These are phyloP conservation scores for Diaporthe amygdali DNA, from an alignment of 2,329 filamentous ascomycete genomes.

Conservation along the genomic window DNA sequence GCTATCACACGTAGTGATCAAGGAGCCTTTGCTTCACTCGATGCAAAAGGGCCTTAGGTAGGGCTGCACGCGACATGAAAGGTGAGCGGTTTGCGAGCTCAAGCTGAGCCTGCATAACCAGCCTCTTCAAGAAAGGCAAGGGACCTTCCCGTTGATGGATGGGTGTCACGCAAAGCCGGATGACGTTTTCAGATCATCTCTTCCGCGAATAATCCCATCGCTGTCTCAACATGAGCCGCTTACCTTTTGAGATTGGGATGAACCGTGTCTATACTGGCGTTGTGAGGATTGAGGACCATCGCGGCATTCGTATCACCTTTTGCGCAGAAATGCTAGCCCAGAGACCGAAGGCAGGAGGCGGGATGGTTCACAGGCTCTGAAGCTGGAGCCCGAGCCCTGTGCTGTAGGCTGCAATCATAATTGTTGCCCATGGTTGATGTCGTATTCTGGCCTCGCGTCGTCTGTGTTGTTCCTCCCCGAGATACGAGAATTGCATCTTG, in stretches of 20 bases:
- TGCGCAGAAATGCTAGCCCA: rapidly evolving
- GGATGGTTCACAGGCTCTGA: too few species aligned
- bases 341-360: background rate
- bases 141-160: background rate
- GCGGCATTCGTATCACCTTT: background rate
- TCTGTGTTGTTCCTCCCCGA: too few species aligned
- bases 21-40: too few species aligned
- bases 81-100: background rate
- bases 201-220: background rate
- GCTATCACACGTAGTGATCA: background rate
- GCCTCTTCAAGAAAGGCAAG: background rate
- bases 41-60: background rate
- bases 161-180: background rate
- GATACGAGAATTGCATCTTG: background rate
- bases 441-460: too few species aligned
- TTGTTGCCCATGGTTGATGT: too few species aligned
- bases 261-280: background rate
- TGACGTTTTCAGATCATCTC: background rate
- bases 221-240: background rate
- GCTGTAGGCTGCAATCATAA: too few species aligned
- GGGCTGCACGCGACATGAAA: background rate
- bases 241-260: background rate
- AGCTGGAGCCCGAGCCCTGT: too few species aligned
- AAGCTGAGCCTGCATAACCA: too few species aligned
- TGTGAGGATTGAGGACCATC: background rate